These are phyloP conservation scores for Ceratocystiopsis minuta DNA, from an alignment of 2,329 filamentous ascomycete species.

Conservation along the genomic window DNA sequence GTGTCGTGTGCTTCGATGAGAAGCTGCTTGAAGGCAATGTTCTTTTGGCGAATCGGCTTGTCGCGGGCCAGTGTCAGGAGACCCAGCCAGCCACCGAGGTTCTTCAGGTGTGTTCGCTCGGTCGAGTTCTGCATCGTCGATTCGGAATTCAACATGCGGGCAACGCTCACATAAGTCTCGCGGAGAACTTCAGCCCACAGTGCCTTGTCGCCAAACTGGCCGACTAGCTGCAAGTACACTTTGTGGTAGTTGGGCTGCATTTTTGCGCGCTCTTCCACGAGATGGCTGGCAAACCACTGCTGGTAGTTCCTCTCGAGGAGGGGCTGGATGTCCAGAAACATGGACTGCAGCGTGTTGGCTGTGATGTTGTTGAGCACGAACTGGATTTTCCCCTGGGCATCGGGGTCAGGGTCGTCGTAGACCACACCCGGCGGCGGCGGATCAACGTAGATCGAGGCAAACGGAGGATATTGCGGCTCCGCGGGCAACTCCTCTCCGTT, in stretches of 20 bases:
- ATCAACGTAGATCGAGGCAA: constrained; percentile 63
- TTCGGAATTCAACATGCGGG: constrained; percentile 80
- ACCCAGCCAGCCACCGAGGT: constrained; percentile 83
- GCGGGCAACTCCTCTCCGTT: constrained; percentile 46
- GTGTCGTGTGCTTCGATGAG: constrained; percentile 87
- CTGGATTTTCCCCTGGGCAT: constrained; percentile 79
- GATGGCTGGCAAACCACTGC: constrained; percentile 89
- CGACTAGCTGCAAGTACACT: constrained; percentile 78
- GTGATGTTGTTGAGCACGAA: constrained; percentile 97
- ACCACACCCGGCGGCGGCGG: constrained; percentile 41
- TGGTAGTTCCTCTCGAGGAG: constrained; percentile 66
- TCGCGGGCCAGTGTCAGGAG: constrained; percentile 83
- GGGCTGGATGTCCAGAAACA: constrained; percentile 65
- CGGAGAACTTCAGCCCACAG: constrained; percentile 81
- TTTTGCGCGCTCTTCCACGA: constrained; percentile 92
- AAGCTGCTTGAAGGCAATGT: constrained; percentile 92
- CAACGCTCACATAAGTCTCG: constrained; percentile 77
- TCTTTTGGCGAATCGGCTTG: constrained; percentile 87
- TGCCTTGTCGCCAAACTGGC: constrained; percentile 58
- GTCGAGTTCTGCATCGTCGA: constrained; percentile 66
- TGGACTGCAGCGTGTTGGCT: constrained; percentile 67
- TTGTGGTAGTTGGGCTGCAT: constrained; percentile 94
- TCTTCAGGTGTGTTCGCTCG: constrained; percentile 80
- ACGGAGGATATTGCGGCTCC: constrained; percentile 48
- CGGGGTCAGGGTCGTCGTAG: constrained; percentile 69